phyloP scores from a whole-genome alignment of 2,329 filamentous ascomycete species.

The Trichoderma sp. region DNA sequence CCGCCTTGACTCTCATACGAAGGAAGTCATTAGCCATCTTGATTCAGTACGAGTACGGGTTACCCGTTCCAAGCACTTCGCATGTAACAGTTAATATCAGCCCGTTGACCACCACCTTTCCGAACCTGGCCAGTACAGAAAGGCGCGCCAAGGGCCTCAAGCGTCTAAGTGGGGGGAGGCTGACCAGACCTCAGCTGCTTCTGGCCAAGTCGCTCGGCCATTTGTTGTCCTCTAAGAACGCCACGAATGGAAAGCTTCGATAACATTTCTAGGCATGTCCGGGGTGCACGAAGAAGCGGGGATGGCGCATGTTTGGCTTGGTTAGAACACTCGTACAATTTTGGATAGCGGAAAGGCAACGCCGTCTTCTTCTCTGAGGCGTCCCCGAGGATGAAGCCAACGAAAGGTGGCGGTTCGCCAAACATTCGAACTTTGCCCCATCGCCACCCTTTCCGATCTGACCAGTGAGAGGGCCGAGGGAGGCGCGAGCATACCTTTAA shows the following conservation, averaged over 20 bases:
- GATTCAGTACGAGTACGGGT: background rate
- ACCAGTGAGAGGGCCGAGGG: background rate
- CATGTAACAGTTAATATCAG: background rate
- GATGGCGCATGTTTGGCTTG: background rate
- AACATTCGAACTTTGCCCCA: background rate
- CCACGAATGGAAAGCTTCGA: slow-evolving; percentile 14
- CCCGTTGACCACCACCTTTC: background rate
- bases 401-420: background rate
- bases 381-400: background rate
- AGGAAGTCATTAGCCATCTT: background rate
- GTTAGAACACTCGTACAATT: background rate
- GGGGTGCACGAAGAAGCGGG: slow-evolving; percentile 6
- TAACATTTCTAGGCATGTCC: slow-evolving; percentile 14
- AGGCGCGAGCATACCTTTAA: background rate
- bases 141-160: background rate
- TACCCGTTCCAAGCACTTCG: background rate
- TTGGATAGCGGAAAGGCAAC: background rate
- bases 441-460: background rate
- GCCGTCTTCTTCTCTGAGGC: background rate
- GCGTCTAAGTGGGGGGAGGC: background rate
- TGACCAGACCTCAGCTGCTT: slow-evolving; percentile 2
- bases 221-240: slow-evolving; percentile 11
- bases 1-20: background rate
- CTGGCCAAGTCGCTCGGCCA: slow-evolving; percentile 8
- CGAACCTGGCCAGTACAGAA: background rate